A percentile compares a stretch with the other conserved stretches of the same genome.
Conservation (phyloP, 2,329 filamentous ascomycete genomes). For the Reticulascus tulasneorum region DNA sequence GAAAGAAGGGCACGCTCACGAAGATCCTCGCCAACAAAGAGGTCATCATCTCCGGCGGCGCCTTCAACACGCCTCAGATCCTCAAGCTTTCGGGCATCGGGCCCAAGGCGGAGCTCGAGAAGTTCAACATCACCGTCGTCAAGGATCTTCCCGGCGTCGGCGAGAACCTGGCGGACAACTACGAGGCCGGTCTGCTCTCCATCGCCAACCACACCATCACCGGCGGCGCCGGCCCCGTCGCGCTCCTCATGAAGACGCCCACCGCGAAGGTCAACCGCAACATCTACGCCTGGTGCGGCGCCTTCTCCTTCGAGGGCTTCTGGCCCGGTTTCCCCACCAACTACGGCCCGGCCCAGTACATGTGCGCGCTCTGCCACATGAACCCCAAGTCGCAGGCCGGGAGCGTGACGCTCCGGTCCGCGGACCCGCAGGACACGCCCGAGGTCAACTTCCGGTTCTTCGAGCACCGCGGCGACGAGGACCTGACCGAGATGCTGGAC, state of each 20-base stretch:
- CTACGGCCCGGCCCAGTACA: conserved; percentile 14
- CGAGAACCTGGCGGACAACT: conserved; percentile 43
- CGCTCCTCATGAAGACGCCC: conserved; percentile 9
- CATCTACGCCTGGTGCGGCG: conserved; percentile 14
- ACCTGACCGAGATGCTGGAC: conserved; percentile 19
- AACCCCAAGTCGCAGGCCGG: no score
- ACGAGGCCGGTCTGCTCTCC: conserved; percentile 30
- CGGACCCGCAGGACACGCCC: conserved; percentile 59
- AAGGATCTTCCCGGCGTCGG: conserved; percentile 46
- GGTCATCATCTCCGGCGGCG: conserved; percentile 45
- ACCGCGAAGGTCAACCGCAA: conserved; percentile 11
- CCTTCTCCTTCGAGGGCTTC: conserved; percentile 18
- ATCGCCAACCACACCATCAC: conserved; percentile 4
- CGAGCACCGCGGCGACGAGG: conserved; percentile 14
- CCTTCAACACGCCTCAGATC: conserved; percentile 46
- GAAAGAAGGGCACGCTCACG: conserved; percentile 3
- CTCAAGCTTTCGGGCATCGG: conserved; percentile 49
- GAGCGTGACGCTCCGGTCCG: conserved; percentile 57
- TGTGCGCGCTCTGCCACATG: conserved; percentile 15
- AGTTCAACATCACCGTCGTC: conserved; percentile 39
- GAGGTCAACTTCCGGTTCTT: conserved; percentile 46
- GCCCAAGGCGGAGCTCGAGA: conserved; percentile 33
- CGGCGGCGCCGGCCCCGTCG: background rate
- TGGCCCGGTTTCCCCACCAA: conserved; percentile 16
- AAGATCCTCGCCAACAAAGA: conserved; percentile 30